phyloP scores from a whole-genome alignment of 1,284 basidiomycete species.

The Marasmius sp. region DNA sequence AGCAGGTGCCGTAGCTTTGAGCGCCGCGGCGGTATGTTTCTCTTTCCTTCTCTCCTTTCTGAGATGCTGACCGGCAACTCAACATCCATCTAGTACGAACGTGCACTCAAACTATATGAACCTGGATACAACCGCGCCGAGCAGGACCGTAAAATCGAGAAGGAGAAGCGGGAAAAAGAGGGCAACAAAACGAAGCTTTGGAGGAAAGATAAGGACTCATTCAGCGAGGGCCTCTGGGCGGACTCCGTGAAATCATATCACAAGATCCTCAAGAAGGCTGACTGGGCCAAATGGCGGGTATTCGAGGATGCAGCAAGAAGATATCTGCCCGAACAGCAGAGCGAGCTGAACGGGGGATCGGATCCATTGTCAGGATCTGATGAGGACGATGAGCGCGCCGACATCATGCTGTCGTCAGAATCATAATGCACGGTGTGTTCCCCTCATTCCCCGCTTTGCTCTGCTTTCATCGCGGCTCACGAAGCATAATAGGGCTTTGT shows the following conservation, averaged over 20 bases:
- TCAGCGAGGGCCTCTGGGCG: neutral
- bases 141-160: neutral
- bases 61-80: neutral
- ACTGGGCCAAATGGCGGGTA: neutral
- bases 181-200: neutral
- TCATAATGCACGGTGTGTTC: no score
- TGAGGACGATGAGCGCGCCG: no score
- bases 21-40: neutral
- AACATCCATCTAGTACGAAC: neutral
- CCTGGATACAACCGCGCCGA: neutral
- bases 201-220: neutral
- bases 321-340: neutral
- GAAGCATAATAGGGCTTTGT: no score
- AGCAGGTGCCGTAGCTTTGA: neutral
- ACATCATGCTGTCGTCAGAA: no score
- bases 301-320: neutral
- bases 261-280: neutral
- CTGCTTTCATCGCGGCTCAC: no score
- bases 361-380: no score
- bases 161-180: neutral
- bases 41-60: neutral
- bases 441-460: no score
- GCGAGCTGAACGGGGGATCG: no score
- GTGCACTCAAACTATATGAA: neutral
- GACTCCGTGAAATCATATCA: neutral